Evolutionary conservation across 176 grass and related monocot genomes (phyloP), one percentile per base, ranked within the genome.

Genomic region (Puccinellia tenuiflora): DNA sequence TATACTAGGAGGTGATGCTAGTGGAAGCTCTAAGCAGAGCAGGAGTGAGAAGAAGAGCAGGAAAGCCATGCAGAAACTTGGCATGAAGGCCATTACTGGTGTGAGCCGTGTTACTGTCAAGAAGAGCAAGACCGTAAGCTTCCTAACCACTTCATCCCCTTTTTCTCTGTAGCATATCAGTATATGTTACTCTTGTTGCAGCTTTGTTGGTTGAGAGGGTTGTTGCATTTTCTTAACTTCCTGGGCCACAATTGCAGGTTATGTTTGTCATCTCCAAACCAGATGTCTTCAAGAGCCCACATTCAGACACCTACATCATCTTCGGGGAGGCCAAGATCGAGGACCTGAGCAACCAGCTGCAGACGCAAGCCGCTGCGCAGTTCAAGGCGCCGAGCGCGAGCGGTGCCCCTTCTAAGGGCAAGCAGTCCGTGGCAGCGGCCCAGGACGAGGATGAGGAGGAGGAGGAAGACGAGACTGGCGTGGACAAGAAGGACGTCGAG

Each of bases 71-170:
- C 65, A 68, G 64, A 79, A 79, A 42, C 83, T 85, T 71, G 83
- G 83, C 50, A 79, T 85, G 83, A 71, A 71, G 52, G 50, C 21
- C 39, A 60, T 79, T 42, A 77, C 63, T 69, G 63, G 75, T 28
- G 75, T 85, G 50, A 79, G 75, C 34, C 83, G 75, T 71, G 83
- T 85, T 3, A 85, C 83, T 53, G 29, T 85, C 35, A 79, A 85
- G 52, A 85, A 85, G 64, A 85, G 59, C 73, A 85, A 85, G 75
- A 61, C 78, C 31, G 83, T 85, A 63, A 85, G 66, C 75, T 38
- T 30, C 29, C 42, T 50, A 38, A n/a, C 6, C 17, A 38, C 9
- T 79, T 42, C 5, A 21, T 39, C 0, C 0, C 17, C 17, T 39
- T 62, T 28, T 84, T 38, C 22, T 9, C 35, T 65, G 42, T 25